phyloP scores from a whole-genome alignment of 2,329 filamentous ascomycete genomes.

The Trichoderma koningii region DNA sequence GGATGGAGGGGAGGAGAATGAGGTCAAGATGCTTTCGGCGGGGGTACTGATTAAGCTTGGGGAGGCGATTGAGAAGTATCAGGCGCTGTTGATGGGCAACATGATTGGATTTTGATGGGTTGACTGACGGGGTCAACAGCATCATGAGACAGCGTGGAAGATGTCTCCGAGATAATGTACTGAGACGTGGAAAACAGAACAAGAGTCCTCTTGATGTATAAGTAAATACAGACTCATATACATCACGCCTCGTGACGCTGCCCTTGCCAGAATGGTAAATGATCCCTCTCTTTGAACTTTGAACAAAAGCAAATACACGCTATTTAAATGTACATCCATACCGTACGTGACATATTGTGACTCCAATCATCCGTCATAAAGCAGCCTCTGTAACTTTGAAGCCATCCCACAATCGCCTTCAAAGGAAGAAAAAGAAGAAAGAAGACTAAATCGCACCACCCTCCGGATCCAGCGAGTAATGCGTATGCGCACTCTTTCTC shows the following conservation, averaged over 20 bases:
- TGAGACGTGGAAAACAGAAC: not conserved
- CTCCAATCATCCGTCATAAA: not conserved
- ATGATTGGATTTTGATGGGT: conserved; percentile 47
- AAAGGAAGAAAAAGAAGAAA: not conserved
- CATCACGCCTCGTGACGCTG: not conserved
- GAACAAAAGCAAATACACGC: not conserved
- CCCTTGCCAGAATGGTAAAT: not conserved
- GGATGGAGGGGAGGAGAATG: conserved; percentile 68
- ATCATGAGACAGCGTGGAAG: not conserved
- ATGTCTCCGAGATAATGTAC: not conserved
- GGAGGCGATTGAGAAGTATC: conserved; percentile 81
- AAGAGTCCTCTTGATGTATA: not conserved
- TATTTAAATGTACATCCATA: not conserved
- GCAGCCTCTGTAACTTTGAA: not conserved
- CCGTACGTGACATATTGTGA: not conserved
- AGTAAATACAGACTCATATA: not conserved
- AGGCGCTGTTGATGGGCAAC: conserved; percentile 74
- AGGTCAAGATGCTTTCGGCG: conserved; percentile 76
- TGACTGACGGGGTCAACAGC: not conserved
- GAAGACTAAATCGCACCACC: conserved; percentile 17
- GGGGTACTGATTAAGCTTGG: conserved; percentile 75
- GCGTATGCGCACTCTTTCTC: conserved; percentile 39
- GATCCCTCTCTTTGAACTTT: not conserved
- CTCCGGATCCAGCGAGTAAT: conserved; percentile 25
- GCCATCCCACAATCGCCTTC: not conserved